A percentile compares a stretch with the other conserved stretches of the same genome.
Evolutionary conservation across 306 rosid species (phyloP).

Genomic region (Pyrus pyrifolia): DNA sequence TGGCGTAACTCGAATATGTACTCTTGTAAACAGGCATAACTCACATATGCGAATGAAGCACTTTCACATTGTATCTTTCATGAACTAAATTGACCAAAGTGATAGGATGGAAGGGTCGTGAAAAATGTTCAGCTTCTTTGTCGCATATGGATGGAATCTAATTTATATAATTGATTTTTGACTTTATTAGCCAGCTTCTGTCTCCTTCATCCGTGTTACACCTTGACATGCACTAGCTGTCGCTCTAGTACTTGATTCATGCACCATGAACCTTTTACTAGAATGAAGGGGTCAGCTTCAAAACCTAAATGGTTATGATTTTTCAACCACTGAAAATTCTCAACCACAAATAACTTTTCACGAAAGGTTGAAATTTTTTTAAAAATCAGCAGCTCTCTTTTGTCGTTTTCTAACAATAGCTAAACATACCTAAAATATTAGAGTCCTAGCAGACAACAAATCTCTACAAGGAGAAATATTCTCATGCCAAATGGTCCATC

Average conservation of each 20-base stretch:
- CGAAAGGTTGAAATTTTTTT: too few relatives aligned
- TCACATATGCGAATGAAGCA: background rate
- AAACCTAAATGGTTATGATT: too few relatives aligned
- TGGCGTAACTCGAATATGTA: too few relatives aligned
- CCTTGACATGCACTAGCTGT: background rate
- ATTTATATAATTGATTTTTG: background rate
- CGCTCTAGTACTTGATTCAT: background rate
- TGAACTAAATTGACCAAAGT: background rate
- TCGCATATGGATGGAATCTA: background rate
- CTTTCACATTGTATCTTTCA: background rate
- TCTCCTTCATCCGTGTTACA: background rate
- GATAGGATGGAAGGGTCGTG: background rate
- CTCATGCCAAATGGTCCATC: background rate
- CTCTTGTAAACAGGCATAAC: too few relatives aligned
- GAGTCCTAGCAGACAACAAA: background rate
- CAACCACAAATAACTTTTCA: too few relatives aligned
- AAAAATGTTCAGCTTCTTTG: background rate
- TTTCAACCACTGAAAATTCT: too few relatives aligned
- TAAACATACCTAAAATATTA: background rate
- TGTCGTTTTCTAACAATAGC: too few relatives aligned
- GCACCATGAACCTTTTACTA: background rate
- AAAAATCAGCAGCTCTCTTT: too few relatives aligned
- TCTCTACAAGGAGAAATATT: too few relatives aligned
- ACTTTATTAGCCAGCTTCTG: background rate
- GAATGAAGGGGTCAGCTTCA: background rate